Base-by-base conservation (phyloP, 306 rosid species). In the Citrullus colocynthis region DNA sequence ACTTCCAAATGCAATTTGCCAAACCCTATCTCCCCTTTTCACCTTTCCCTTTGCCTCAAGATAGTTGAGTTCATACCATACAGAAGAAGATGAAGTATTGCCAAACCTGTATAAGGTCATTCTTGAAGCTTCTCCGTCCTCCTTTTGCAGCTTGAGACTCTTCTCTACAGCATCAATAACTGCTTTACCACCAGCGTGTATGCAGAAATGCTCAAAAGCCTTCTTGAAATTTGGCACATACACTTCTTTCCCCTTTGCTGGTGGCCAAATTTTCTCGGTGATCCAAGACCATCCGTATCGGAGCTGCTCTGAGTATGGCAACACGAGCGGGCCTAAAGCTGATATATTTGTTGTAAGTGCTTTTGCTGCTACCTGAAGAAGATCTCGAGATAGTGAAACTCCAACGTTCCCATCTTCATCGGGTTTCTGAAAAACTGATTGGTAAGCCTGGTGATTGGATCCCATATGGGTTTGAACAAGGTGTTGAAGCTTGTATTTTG, bases 81-180 rank as follows among this genome's bases (percentile, higher is more conserved):
- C 7, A 61, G 93, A 90, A 78, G 94, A 88, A 58, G 94, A 90
- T 51, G 94, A 90, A 44, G 94, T 86, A 56, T 88, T 88, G 8
- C 93, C 97, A 80, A 90, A 93, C 82, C 92, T 86, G 71, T 93
- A 86, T 14, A 91, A 56, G 42, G 96, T 78, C 98, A 93, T 93
- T 80, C 83, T 89, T 61, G 97, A 93, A 12, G 96, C 90, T 65
- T 93, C 96, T 28, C 82, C 83, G 16, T 93, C 91, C 79, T 85
- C 88, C 76, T 85, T 89, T 7, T 85, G 75, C 86, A 93, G 78
- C 79, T 80, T 80, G 51, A 90, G 83, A 74, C 80, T 83, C 49
- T 85, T 83, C 76, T 85, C 89, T 30, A 90, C 85, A 58, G 86
- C 89, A 63, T 91, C 88, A 6, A 90, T 82, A 9, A 90, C 93